Evolutionary conservation across 768 basidiomycete species (phyloP).

Genomic region (Serendipita vermifera): DNA sequence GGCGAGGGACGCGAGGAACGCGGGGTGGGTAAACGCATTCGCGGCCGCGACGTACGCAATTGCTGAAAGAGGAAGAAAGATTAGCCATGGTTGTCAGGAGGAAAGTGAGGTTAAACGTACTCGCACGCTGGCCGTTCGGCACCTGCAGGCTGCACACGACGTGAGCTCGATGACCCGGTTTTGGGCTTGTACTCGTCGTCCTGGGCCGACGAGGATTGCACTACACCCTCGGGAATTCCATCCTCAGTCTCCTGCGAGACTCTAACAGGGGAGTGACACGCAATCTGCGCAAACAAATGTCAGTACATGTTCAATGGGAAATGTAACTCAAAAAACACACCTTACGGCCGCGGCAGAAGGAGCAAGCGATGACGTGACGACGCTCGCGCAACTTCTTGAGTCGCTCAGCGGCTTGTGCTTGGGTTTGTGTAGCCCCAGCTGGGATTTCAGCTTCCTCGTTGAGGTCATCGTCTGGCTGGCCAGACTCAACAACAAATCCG

Average conservation of each 20-base stretch:
- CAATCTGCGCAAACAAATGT: slow-evolving; percentile 1
- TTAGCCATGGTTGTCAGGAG: neutral
- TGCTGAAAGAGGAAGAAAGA: neutral
- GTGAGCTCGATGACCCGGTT: too few species aligned
- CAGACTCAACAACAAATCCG: neutral
- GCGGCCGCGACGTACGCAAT: neutral
- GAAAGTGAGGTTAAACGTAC: neutral
- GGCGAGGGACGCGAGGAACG: slow-evolving; percentile 1
- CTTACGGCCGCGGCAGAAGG: slow-evolving; percentile 4
- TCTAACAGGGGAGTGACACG: slow-evolving; percentile 4
- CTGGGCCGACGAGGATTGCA: too few species aligned
- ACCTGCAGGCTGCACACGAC: neutral
- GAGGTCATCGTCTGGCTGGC: too few species aligned
- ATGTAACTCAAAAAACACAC: neutral
- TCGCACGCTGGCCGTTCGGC: neutral
- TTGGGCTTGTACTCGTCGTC: too few species aligned
- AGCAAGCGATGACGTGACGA: slow-evolving; percentile 1
- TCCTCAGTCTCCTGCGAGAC: neutral
- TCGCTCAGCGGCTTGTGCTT: neutral
- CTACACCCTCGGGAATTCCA: neutral
- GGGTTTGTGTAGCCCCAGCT: too few species aligned
- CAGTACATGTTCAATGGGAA: neutral
- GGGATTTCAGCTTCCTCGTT: too few species aligned
- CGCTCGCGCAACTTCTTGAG: neutral
- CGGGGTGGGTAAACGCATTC: neutral